Evolutionary conservation across 305 asterid genomes (phyloP), one percentile per base, ranked within the genome.

Genomic region (Nicotiana rustica): DNA sequence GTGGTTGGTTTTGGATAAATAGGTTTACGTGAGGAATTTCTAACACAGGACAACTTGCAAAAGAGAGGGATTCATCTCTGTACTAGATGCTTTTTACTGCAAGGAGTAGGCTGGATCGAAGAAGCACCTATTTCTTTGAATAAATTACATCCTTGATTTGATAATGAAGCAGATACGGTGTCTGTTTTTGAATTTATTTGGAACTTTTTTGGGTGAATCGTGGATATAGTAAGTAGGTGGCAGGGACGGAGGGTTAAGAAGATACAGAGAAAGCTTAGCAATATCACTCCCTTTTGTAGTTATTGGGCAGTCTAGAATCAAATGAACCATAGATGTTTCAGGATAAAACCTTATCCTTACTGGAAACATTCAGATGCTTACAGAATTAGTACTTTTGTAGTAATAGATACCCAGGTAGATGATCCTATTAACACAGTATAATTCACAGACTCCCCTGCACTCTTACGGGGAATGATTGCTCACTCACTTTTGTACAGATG

Each of bases 41-140:
- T 9, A 67, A 36, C 29, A 9, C 76, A 67, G 29, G 55, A 36
- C 29, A 67, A 36, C 76, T 35, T 67, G 76, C 19, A 67, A 67
- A 25, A 25, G 29, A 25, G 29, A 25, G 29, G 29, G 31, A 67
- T 67, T 67, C 38, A 18, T 36, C 55, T 36, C 1, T 67, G 75
- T 1, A 6, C n/a, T 35, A 17, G 15, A 7, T 33, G 49, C 3
- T 17, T 67, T 66, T 67, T 33, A 67, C 73, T 15, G 47, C 49
- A 35, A 13, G 35, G 47, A 14, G 52, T 7, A 33, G 25, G 13
- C 14, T 67, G 6, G 4, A n/a, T 33, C 49, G 35, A 6, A 33
- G 75, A 13, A 67, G 36, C 7, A 33, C 75, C 29, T 17, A 67
- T 17, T 36, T 21, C 0, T 67, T 55, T 17, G 15, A 67, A 36